phyloP scores from a whole-genome alignment of 176 grass and related monocot genomes.

The Phyllostachys edulis region DNA sequence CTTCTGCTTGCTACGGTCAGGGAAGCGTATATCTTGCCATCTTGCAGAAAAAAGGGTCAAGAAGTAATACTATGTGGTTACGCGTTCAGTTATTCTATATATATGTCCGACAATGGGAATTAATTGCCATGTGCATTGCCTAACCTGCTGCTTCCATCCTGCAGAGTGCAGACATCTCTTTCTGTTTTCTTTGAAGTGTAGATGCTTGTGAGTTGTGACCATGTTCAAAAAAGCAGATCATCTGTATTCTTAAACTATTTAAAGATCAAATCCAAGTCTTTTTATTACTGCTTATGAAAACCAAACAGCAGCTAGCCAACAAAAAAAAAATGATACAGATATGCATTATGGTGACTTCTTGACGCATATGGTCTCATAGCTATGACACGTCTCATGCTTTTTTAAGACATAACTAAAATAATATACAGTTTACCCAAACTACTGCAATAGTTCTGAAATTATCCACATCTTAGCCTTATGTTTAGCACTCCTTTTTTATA shows the following conservation, averaged over 20 bases:
- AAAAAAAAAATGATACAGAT: background rate
- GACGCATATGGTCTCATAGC: background rate
- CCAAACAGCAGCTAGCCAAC: background rate
- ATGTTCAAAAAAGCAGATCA: background rate
- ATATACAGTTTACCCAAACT: background rate
- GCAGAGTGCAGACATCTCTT: background rate
- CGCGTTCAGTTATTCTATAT: background rate
- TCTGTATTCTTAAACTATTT: background rate
- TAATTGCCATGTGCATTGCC: background rate
- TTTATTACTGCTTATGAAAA: background rate
- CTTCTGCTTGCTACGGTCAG: constrained; percentile 18
- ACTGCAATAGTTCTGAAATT: background rate
- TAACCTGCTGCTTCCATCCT: background rate
- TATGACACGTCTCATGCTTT: background rate
- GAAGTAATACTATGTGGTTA: background rate
- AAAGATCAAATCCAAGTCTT: background rate
- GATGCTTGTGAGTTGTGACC: background rate
- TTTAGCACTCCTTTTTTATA: background rate
- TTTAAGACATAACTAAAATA: background rate
- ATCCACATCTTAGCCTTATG: background rate
- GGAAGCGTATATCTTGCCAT: background rate
- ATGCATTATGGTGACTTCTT: background rate
- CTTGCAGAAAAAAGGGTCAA: background rate
- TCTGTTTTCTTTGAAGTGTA: background rate
- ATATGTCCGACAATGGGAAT: background rate